Percentiles rank a stretch among this genome's conserved stretches.
phyloP scores from a whole-genome alignment of 805 yeast genomes.

The Isabelozyma rhagii region DNA sequence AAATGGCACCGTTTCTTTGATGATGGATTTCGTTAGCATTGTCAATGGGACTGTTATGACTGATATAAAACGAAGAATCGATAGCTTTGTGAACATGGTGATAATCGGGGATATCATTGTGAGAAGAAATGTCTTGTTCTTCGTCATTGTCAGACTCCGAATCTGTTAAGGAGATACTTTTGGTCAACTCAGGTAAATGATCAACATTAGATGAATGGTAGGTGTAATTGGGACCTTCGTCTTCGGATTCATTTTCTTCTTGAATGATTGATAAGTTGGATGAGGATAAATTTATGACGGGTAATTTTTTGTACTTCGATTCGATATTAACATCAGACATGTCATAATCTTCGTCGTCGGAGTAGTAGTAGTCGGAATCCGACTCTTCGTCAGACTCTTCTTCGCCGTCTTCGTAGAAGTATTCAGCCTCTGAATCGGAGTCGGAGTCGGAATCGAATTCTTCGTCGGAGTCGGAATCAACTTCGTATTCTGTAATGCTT shows the following conservation, averaged over 20 bases:
- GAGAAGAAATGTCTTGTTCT: background rate
- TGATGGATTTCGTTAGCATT: slow-evolving; percentile 11
- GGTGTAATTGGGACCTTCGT: background rate
- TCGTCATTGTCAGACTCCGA: slow-evolving; percentile 7
- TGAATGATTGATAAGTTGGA: background rate
- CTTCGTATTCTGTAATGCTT: slow-evolving; percentile 37
- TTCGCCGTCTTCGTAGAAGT: slow-evolving; percentile 17
- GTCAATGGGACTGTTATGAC: slow-evolving; percentile 3
- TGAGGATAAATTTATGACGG: background rate
- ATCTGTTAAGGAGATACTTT: slow-evolving; percentile 14
- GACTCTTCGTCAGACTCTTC: background rate
- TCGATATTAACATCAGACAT: background rate
- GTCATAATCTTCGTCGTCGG: background rate
- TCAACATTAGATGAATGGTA: background rate
- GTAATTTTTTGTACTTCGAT: background rate
- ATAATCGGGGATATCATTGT: slow-evolving; percentile 1
- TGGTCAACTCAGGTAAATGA: slow-evolving; percentile 14
- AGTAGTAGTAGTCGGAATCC: background rate
- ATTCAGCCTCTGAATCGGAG: slow-evolving; percentile 14
- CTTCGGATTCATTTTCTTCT: slow-evolving; percentile 10
- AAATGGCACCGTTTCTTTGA: slow-evolving; percentile 27
- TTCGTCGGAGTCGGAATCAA: slow-evolving; percentile 22
- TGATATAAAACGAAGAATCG: slow-evolving; percentile 2
- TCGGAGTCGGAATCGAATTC: slow-evolving; percentile 25
- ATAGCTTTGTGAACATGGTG: slow-evolving; percentile 2